Conservation (phyloP, 2,329 filamentous ascomycete species). For the Fonsecaea erecta region DNA sequence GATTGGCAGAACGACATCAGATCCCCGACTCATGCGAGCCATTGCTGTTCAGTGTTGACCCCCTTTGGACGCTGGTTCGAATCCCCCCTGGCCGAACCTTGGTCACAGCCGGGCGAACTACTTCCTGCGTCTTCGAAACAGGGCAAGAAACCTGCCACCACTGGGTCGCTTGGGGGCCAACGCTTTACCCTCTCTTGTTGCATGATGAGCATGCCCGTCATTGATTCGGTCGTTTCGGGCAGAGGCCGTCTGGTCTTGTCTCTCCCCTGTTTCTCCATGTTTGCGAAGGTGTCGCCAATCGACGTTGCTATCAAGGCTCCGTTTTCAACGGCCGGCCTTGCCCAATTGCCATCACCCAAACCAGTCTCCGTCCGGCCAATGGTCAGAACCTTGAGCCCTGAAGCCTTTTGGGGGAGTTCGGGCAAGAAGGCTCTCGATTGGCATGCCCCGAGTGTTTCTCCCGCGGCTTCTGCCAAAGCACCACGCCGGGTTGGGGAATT, state of each 20-base stretch:
- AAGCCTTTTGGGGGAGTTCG: not conserved
- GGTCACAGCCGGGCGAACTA: not conserved
- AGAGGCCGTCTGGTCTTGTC: slow-evolving; percentile 21
- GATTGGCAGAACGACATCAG: slow-evolving; percentile 28
- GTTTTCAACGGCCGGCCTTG: slow-evolving; percentile 25
- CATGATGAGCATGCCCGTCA: not conserved
- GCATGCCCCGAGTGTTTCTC: slow-evolving; percentile 7
- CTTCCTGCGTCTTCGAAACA: slow-evolving; percentile 1
- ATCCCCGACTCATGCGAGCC: slow-evolving; percentile 18
- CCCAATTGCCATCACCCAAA: slow-evolving; percentile 24
- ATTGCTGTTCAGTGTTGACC: slow-evolving; percentile 8
- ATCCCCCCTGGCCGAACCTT: not conserved
- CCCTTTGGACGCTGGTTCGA: slow-evolving; percentile 4
- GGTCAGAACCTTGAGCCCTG: slow-evolving; percentile 20
- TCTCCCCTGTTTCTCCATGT: slow-evolving; percentile 33
- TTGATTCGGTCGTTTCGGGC: slow-evolving; percentile 15
- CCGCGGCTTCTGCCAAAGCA: slow-evolving; percentile 23
- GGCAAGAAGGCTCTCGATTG: slow-evolving; percentile 6
- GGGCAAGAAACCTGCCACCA: not conserved
- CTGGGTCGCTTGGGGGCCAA: not conserved
- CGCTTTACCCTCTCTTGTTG: not conserved
- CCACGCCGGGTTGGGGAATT: slow-evolving; percentile 18
- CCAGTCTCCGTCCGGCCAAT: slow-evolving; percentile 25
- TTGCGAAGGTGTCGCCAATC: slow-evolving; percentile 27
- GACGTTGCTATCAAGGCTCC: slow-evolving; percentile 16